phyloP scores from a whole-genome alignment of 768 basidiomycete genomes.

The Tricholoma bakamatsutake region DNA sequence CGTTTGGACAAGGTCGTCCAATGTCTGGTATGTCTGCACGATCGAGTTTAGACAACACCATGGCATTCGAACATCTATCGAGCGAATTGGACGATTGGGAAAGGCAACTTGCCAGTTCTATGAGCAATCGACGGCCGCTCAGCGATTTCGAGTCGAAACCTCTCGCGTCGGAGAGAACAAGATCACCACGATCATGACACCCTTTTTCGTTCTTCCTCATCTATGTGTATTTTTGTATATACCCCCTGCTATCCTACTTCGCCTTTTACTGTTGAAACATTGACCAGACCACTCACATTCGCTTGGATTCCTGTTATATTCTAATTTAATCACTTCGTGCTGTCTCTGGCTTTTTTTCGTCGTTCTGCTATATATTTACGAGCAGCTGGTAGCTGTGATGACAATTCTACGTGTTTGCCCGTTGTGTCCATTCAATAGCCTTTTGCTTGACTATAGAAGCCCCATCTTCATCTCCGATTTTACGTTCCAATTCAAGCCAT shows the following conservation, averaged over 20 bases:
- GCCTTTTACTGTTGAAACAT: conserved; percentile 14
- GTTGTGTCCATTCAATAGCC: conserved; percentile 88
- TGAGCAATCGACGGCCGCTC: conserved; percentile 65
- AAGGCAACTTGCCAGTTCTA: conserved; percentile 73
- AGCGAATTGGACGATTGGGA: conserved; percentile 86
- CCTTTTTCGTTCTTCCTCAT: conserved; percentile 17
- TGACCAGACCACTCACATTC: conserved; percentile 38
- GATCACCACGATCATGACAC: conserved; percentile 50
- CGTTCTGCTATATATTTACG: conserved; percentile 28
- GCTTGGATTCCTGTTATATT: conserved; percentile 45
- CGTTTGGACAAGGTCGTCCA: conserved; percentile 57
- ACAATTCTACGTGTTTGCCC: conserved; percentile 35
- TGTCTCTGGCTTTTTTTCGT: conserved; percentile 22
- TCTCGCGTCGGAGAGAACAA: conserved; percentile 49
- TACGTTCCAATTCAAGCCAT: conserved; percentile 85
- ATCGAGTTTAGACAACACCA: conserved; percentile 77
- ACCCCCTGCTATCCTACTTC: conserved; percentile 41
- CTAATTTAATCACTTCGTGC: conserved; percentile 27
- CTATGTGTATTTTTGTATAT: conserved; percentile 39
- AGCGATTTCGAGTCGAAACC: conserved; percentile 66
- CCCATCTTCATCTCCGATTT: conserved; percentile 84
- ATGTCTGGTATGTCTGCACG: conserved; percentile 53
- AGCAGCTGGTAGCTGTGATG: conserved; percentile 23
- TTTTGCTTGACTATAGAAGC: conserved; percentile 76
- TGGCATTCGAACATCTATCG: conserved; percentile 72